A percentile compares a stretch with the other conserved stretches of the same genome.
phyloP scores from a whole-genome alignment of 2,329 filamentous ascomycete species.

The Pseudogymnoascus sp. region DNA sequence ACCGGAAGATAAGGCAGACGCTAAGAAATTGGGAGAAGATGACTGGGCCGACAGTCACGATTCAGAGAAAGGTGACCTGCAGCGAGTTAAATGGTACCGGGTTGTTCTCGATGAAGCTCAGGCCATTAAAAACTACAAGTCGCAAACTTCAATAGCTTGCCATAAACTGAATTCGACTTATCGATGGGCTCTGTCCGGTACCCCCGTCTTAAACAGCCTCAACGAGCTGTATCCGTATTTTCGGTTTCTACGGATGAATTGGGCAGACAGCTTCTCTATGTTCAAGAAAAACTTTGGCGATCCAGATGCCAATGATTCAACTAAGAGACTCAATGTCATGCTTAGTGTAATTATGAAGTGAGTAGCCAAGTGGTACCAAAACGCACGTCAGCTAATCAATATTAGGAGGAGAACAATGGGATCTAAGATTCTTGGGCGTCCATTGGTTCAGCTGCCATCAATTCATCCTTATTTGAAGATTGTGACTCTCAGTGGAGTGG shows the following conservation, averaged over 20 bases:
- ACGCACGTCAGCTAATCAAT: neutral
- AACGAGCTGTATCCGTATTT: conserved; percentile 25
- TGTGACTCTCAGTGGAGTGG: conserved; percentile 42
- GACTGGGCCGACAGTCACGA: conserved; percentile 89
- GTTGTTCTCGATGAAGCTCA: conserved; percentile 51
- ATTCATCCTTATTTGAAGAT: conserved; percentile 35
- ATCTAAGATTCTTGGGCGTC: conserved; percentile 42
- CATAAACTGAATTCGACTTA: conserved; percentile 26
- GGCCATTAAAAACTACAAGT: conserved; percentile 40
- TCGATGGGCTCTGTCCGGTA: conserved; percentile 27
- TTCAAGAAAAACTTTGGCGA: conserved; percentile 25
- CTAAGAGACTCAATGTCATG: neutral
- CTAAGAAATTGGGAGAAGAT: conserved; percentile 94
- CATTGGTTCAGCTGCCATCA: conserved; percentile 44
- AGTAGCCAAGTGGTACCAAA: neutral
- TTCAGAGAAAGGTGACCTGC: conserved; percentile 39
- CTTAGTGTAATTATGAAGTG: neutral
- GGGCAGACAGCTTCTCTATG: neutral
- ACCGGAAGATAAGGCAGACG: conserved; percentile 84
- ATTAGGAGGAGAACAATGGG: conserved; percentile 40
- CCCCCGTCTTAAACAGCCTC: conserved; percentile 21
- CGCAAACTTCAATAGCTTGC: conserved; percentile 36
- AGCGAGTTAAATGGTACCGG: conserved; percentile 37
- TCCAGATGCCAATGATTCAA: conserved; percentile 15
- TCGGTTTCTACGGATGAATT: conserved; percentile 19